These are phyloP conservation scores for Metschnikowia baotianmanensis DNA, from an alignment of 805 yeast species.

Conservation along the genomic window DNA sequence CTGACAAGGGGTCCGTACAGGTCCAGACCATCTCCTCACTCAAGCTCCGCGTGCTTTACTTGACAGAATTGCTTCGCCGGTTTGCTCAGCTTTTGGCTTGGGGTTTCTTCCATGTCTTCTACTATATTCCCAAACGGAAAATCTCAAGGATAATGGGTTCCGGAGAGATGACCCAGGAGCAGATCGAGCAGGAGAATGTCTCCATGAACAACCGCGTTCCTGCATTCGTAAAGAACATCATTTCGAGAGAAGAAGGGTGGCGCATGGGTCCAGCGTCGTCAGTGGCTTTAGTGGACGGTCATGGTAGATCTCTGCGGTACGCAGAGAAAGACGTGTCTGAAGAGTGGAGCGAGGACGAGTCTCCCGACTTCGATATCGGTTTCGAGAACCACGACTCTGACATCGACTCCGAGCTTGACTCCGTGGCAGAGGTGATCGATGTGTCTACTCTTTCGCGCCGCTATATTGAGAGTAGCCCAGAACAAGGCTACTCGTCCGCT, in stretches of 20 bases:
- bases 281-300: too few species aligned
- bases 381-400: constrained; percentile 4
- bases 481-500: constrained; percentile 4
- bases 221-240: constrained; percentile 22
- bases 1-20: constrained; percentile 4
- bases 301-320: too few species aligned
- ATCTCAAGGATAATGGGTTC: not conserved
- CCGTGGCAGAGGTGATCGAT: constrained; percentile 7
- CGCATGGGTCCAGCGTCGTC: too few species aligned
- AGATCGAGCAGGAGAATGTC: constrained; percentile 8
- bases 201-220: constrained; percentile 22
- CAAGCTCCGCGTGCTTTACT: constrained; percentile 20
- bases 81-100: constrained; percentile 25
- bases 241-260: constrained; percentile 3
- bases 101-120: not conserved
- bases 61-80: constrained; percentile 21
- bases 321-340: not conserved
- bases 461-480: too few species aligned
- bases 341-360: constrained; percentile 8
- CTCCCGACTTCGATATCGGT: constrained; percentile 13
- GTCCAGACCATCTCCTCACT: constrained; percentile 18
- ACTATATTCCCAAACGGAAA: constrained; percentile 3
- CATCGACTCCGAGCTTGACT: constrained; percentile 12
- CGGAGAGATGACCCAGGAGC: not conserved
- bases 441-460: not conserved